Evolutionary conservation across 23 red algal genomes (phyloP), one percentile per base, ranked within the genome.

Genomic region (Gracilaria caudata): DNA sequence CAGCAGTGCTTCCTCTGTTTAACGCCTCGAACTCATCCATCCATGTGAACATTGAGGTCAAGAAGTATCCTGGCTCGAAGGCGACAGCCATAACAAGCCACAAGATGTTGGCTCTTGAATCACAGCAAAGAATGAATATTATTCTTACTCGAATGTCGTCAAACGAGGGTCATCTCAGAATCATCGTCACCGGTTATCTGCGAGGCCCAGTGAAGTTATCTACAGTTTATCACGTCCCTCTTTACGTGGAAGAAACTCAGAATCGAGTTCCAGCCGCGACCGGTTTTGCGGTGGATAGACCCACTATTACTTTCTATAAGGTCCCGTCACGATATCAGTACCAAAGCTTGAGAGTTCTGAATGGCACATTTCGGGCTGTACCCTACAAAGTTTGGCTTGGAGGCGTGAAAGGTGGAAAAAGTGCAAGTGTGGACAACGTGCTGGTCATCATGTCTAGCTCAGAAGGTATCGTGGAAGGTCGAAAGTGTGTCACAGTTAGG

Each of bases 161-260:
- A 34, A 55, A 57, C 5, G 64, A 72, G 20, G 65, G 66, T 36
- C 61, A 55, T 30, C 44, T 86, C 26, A 53, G 82, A n/a, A 71
- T 86, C 35, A 73, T 86, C 30, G 14, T 86, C 38, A 30, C 66
- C n/a, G 64, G 64, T 45, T 71, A 86, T 45, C 66, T 72, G 2
- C 26, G 63, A 32, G 65, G 65, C 5, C 47, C 47, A n/a, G 44
- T 57, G 29, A 73, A 86, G 64, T 58, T 68, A 10, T 55, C 47
- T n/a, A 73, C 82, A 58, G 61, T 73, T 53, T 86, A 86, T 72
- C 64, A 72, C 19, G 82, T 86, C 7, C 82, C 82, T 72, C 82
- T 86, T 38, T 72, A 57, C 16, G 64, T 86, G 3, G 82, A 86
- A 21, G 43, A 53, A 51, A 53, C 32, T 11, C 20, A 17, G 2